Base-by-base conservation (phyloP, 352 stramenopile species). In the Phytophthora melonis region DNA sequence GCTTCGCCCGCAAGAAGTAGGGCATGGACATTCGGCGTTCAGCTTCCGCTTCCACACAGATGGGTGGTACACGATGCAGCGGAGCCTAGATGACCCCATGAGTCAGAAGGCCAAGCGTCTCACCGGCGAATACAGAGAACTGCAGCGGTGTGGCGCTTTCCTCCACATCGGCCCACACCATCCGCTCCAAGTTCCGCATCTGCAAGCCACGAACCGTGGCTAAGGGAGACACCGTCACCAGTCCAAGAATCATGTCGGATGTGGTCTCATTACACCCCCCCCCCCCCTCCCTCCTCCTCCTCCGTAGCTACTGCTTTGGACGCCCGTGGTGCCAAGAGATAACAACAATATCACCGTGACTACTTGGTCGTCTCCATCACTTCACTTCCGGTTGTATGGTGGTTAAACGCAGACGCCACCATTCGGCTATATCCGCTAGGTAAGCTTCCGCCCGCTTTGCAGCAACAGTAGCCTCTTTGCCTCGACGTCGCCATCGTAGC, bases 151-250 rank as follows among this genome's bases (percentile, higher is more conserved):
- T 68, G 1, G 88, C 88, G 50, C 86, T 87, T 32, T 82, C 72
- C 57, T 96, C 89, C 39, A 96, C 87, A 52, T 96, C 87, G 0
- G 81, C 81, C 89, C 89, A 96, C 13, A 69, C 55, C 89, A 96
- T 96, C 49, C 88, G 85, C 45, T 96, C 89, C 45, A 96, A 72
- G 66, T 93, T 96, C 88, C 89, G 95, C 83, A 96, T 95, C 65
- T 96, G 88, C 36, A 96, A 62, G 0, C 89, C 89, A 2, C 88
- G 85, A 11, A 93, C 78, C 0, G 89, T 95, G 5, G 89, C 88
- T 21, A 88, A 69, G 14, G 89, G 89, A 5, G 88, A 96, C 3
- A 96, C 87, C 3, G 87, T 95, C 36, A 96, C 85, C 10, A 96
- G 77, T 3, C 89, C 89, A 10, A 95, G 66, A 53, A n/a, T n/a